These are phyloP conservation scores for Alternaria sp. DNA, from an alignment of 2,329 filamentous ascomycete species.

Conservation along the genomic window DNA sequence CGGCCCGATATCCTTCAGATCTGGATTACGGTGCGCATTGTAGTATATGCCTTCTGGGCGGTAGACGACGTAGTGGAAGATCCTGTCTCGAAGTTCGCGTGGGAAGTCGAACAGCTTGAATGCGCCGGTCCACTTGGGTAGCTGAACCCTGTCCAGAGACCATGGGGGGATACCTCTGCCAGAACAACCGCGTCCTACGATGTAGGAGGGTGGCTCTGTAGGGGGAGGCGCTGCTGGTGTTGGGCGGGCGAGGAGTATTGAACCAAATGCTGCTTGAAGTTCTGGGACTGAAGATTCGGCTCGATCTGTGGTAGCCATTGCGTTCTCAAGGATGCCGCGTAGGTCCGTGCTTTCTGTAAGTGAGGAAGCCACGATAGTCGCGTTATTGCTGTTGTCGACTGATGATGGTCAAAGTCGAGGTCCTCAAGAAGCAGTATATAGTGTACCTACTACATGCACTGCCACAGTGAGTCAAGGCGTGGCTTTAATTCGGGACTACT, in stretches of 20 bases:
- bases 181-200: neutral
- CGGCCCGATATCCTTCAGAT: neutral
- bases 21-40: neutral
- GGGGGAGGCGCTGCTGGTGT: neutral
- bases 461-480: conserved; percentile 3
- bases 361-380: neutral
- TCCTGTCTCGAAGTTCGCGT: conserved; percentile 29
- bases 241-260: conserved; percentile 12
- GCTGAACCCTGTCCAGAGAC: neutral
- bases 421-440: neutral
- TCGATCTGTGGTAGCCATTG: neutral
- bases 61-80: conserved; percentile 24
- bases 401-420: neutral
- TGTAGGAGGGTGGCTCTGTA: neutral
- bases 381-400: no score
- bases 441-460: neutral
- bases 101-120: conserved; percentile 17
- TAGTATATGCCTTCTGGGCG: conserved; percentile 13
- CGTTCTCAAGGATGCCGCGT: neutral
- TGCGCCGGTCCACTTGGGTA: conserved; percentile 14
- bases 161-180: neutral
- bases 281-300: conserved; percentile 10
- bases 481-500: neutral
- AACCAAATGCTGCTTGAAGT: conserved; percentile 21
- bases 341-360: neutral